phyloP scores from a whole-genome alignment of 2,329 filamentous ascomycete genomes.

The Fusarium napiforme region DNA sequence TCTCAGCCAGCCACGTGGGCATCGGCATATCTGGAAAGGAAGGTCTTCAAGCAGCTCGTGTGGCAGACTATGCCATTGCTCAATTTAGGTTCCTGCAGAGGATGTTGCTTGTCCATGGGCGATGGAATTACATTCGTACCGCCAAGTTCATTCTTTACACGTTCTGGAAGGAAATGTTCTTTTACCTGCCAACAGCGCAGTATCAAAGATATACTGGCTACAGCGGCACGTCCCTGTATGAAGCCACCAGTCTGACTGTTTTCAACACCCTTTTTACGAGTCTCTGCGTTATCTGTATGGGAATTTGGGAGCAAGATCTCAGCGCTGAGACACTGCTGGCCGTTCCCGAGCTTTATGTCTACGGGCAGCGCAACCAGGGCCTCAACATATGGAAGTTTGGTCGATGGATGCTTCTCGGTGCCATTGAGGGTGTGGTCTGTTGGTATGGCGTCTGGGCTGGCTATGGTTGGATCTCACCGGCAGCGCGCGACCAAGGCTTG shows the following conservation, averaged over 20 bases:
- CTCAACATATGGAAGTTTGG: constrained; percentile 81
- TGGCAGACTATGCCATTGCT: constrained; percentile 90
- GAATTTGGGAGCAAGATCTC: constrained; percentile 92
- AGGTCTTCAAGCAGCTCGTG: constrained; percentile 87
- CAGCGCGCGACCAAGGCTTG: constrained; percentile 72
- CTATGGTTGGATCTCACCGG: constrained; percentile 59
- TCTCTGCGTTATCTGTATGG: constrained; percentile 86
- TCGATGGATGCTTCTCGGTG: constrained; percentile 81
- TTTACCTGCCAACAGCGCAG: constrained; percentile 85
- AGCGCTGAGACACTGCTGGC: constrained; percentile 86
- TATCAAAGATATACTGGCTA: constrained; percentile 89
- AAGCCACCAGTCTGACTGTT: constrained; percentile 85
- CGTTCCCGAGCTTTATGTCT: constrained; percentile 89
- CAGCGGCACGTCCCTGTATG: constrained; percentile 90
- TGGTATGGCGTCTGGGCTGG: constrained; percentile 73
- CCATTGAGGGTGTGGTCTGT: constrained; percentile 76
- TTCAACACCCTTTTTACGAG: constrained; percentile 97
- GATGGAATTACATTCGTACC: constrained; percentile 90
- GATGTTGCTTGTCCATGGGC: constrained; percentile 83
- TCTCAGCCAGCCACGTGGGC: constrained; percentile 85
- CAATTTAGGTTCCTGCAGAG: constrained; percentile 92
- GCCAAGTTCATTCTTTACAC: constrained; percentile 91
- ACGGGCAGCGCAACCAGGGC: constrained; percentile 77
- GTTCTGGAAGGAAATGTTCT: constrained; percentile 89
- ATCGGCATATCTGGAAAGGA: constrained; percentile 94